A percentile compares a stretch with the other conserved stretches of the same genome.
These are phyloP conservation scores for Parasarocladium wereldwijsianum DNA, from an alignment of 2,329 filamentous ascomycete species.

Conservation along the genomic window DNA sequence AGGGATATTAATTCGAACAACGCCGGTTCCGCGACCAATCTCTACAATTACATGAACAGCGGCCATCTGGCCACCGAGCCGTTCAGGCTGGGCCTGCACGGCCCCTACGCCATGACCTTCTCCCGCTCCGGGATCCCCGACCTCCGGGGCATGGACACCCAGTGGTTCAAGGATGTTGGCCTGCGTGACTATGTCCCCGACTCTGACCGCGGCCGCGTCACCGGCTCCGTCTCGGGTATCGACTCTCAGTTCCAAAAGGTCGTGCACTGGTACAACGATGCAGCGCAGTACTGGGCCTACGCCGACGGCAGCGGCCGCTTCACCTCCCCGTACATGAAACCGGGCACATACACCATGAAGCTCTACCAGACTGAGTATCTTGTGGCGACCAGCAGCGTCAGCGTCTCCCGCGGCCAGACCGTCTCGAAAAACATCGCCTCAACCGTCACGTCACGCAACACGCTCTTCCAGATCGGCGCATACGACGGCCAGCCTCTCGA, in stretches of 20 bases:
- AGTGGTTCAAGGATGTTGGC: conserved; percentile 43
- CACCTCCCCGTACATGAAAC: conserved; percentile 51
- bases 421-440: conserved; percentile 36
- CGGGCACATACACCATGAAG: conserved; percentile 54
- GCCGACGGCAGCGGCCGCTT: conserved; percentile 39
- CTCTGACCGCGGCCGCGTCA: conserved; percentile 41
- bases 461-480: conserved; percentile 49
- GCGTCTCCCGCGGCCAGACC: conserved; percentile 32
- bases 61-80: conserved; percentile 47
- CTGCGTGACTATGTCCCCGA: conserved; percentile 43
- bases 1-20: conserved; percentile 54
- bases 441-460: conserved; percentile 28
- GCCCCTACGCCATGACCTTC: conserved; percentile 49
- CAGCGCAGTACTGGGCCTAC: conserved; percentile 51
- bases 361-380: conserved; percentile 45
- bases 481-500: conserved; percentile 50
- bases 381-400: conserved; percentile 33
- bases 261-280: conserved; percentile 50
- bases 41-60: conserved; percentile 58
- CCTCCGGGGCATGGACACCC: conserved; percentile 31
- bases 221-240: conserved; percentile 45
- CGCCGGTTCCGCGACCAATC: conserved; percentile 36
- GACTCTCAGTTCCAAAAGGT: conserved; percentile 34
- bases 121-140: conserved; percentile 40
- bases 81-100: conserved; percentile 48